Evolutionary conservation across 2,329 filamentous ascomycete species (phyloP).

Genomic region (Lachnellula willkommii): DNA sequence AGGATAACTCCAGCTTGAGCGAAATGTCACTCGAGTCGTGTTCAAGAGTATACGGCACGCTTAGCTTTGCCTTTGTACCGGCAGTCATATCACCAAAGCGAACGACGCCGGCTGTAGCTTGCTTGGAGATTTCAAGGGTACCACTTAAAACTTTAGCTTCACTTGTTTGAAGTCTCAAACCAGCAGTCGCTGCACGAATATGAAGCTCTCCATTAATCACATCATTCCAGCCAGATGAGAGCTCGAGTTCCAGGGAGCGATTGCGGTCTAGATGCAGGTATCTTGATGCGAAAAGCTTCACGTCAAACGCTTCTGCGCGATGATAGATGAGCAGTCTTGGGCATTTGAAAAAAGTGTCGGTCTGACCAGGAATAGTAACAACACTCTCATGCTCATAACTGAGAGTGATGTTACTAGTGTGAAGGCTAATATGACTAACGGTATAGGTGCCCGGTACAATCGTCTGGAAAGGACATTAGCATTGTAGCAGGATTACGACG

Average conservation of each 20-base stretch:
- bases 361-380: conserved; percentile 10
- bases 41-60: conserved; percentile 79
- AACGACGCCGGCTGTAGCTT: conserved; percentile 50
- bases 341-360: conserved; percentile 46
- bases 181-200: conserved; percentile 60
- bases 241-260: conserved; percentile 68
- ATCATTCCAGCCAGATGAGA: conserved; percentile 71
- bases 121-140: conserved; percentile 40
- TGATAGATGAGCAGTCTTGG: conserved; percentile 70
- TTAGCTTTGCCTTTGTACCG: conserved; percentile 49
- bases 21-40: conserved; percentile 66
- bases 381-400: conserved; percentile 56
- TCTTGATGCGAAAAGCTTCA: conserved; percentile 60
- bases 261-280: conserved; percentile 74
- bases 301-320: conserved; percentile 60
- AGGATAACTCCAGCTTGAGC: conserved; percentile 70
- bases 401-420: conserved; percentile 58
- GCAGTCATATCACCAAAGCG: conserved; percentile 43
- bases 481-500: background rate
- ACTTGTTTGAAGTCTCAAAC: conserved; percentile 56
- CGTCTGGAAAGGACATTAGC: conserved; percentile 41
- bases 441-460: conserved; percentile 69
- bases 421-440: conserved; percentile 65
- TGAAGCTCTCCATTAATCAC: conserved; percentile 54
- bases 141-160: conserved; percentile 49